phyloP scores from a whole-genome alignment of 169 alveolate genomes.

The Plasmodium billcollinsi region DNA sequence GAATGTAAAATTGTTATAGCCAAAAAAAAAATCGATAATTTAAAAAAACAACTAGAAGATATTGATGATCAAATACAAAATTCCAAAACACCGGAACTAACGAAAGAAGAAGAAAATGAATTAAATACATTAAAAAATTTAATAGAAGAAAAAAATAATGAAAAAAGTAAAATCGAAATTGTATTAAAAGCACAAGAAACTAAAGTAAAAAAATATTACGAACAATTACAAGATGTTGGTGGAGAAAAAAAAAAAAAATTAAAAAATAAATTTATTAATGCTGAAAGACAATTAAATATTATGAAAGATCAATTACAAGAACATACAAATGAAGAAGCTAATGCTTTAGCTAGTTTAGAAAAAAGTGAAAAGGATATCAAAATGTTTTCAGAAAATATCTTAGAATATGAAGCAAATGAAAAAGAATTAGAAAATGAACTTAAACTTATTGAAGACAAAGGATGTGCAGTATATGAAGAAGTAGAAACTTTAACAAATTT shows the following conservation, averaged over 20 bases:
- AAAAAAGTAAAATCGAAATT: slow-evolving; percentile 67
- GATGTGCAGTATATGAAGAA: slow-evolving; percentile 67
- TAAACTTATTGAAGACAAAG: slow-evolving; percentile 82
- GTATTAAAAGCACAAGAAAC: slow-evolving; percentile 43
- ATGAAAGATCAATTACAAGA: slow-evolving; percentile 71
- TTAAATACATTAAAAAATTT: slow-evolving; percentile 55
- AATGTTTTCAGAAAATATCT: slow-evolving; percentile 81
- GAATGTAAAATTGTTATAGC: slow-evolving; percentile 65
- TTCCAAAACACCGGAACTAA: slow-evolving; percentile 65
- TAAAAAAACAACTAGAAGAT: slow-evolving; percentile 57
- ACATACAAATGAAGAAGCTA: slow-evolving; percentile 78
- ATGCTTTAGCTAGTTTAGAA: slow-evolving; percentile 81
- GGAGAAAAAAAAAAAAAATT: slow-evolving; percentile 79
- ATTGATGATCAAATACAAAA: slow-evolving; percentile 71
- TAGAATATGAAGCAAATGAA: slow-evolving; percentile 82
- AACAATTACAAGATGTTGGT: slow-evolving; percentile 79
- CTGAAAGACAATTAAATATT: slow-evolving; percentile 77
- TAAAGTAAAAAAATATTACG: slow-evolving; percentile 47
- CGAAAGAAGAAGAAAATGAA: slow-evolving; percentile 70
- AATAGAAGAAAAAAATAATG: slow-evolving; percentile 74
- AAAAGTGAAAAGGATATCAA: slow-evolving; percentile 79
- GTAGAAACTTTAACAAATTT: slow-evolving; percentile 8
- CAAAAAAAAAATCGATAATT: slow-evolving; percentile 57
- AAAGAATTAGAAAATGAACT: slow-evolving; percentile 80
- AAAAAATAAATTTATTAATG: slow-evolving; percentile 59